These are phyloP conservation scores for Neohortaea acidophila DNA, from an alignment of 495 filamentous ascomycete genomes.

Conservation along the genomic window DNA sequence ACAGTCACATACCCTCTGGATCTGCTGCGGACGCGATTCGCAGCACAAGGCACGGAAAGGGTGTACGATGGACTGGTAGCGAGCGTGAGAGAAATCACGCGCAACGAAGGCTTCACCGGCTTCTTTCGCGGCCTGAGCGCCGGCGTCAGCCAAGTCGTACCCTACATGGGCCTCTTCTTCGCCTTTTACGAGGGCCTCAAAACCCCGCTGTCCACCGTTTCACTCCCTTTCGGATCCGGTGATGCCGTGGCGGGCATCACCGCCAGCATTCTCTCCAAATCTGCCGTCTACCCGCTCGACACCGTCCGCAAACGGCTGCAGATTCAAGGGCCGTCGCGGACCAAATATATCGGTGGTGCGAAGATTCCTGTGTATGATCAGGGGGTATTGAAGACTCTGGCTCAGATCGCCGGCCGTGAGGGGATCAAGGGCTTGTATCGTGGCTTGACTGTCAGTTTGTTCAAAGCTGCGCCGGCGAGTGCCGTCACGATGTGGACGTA, in stretches of 20 bases:
- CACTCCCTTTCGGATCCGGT: conserved; percentile 45
- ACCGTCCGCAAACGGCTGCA: conserved; percentile 84
- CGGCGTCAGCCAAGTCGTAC: conserved; percentile 71
- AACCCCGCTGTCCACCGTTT: conserved; percentile 34
- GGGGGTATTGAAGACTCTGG: conserved; percentile 51
- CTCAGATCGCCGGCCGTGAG: conserved; percentile 52
- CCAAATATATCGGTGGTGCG: conserved; percentile 54
- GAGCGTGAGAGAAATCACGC: conserved; percentile 56
- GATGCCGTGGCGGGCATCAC: conserved; percentile 70
- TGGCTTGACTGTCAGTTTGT: conserved; percentile 69
- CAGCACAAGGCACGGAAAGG: conserved; percentile 74
- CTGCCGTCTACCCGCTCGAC: conserved; percentile 85
- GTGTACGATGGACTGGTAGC: conserved; percentile 56
- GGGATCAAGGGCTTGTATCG: conserved; percentile 72
- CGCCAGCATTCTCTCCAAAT: conserved; percentile 69
- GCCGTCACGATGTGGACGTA: conserved; percentile 99
- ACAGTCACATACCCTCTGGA: conserved; percentile 82
- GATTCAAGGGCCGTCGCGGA: conserved; percentile 78
- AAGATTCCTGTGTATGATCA: conserved; percentile 69
- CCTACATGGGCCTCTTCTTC: conserved; percentile 96
- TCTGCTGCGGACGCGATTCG: conserved; percentile 84
- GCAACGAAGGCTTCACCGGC: conserved; percentile 55
- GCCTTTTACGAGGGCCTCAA: conserved; percentile 61
- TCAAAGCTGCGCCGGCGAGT: conserved; percentile 90
- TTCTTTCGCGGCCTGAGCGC: conserved; percentile 80